Evolutionary conservation across 2,329 filamentous ascomycete genomes (phyloP).

Genomic region (Fusarium bactridioides): DNA sequence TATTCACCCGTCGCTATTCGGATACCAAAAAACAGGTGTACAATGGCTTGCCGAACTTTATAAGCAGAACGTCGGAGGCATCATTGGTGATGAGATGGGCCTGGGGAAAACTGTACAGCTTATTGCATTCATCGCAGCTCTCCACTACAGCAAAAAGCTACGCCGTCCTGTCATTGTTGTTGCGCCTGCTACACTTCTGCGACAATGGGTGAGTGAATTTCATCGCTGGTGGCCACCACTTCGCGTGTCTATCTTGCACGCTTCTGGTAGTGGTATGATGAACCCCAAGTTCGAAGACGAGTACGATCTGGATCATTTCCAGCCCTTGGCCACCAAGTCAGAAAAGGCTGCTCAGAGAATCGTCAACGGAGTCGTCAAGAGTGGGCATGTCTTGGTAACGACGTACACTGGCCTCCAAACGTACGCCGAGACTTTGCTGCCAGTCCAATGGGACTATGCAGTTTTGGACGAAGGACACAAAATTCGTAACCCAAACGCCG

Average conservation of each 20-base stretch:
- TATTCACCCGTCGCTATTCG: constrained; percentile 89
- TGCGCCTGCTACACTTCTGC: constrained; percentile 91
- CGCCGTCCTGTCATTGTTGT: constrained; percentile 89
- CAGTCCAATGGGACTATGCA: constrained; percentile 89
- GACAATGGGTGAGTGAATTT: constrained; percentile 98
- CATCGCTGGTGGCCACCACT: constrained; percentile 99
- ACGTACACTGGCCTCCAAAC: constrained; percentile 97
- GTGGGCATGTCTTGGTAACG: constrained; percentile 93
- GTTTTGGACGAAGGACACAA: constrained; percentile 98
- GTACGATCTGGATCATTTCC: constrained; percentile 56
- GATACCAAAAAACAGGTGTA: constrained; percentile 96
- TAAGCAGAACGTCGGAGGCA: constrained; percentile 88
- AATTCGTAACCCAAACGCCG: constrained; percentile 94
- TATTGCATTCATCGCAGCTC: constrained; percentile 82
- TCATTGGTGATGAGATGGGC: constrained; percentile 98
- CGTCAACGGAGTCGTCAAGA: constrained; percentile 79
- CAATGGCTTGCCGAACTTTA: constrained; percentile 96
- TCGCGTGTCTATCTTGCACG: constrained; percentile 92
- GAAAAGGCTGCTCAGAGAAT: constrained; percentile 76
- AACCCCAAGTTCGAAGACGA: constrained; percentile 72
- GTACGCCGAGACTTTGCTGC: constrained; percentile 82
- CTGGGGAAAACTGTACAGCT: constrained; percentile 87
- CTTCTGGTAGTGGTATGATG: constrained; percentile 95
- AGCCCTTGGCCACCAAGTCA: constrained; percentile 46
- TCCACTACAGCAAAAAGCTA: constrained; percentile 90